Conservation (phyloP, 1,284 basidiomycete genomes). For the Thelephora terrestris region DNA sequence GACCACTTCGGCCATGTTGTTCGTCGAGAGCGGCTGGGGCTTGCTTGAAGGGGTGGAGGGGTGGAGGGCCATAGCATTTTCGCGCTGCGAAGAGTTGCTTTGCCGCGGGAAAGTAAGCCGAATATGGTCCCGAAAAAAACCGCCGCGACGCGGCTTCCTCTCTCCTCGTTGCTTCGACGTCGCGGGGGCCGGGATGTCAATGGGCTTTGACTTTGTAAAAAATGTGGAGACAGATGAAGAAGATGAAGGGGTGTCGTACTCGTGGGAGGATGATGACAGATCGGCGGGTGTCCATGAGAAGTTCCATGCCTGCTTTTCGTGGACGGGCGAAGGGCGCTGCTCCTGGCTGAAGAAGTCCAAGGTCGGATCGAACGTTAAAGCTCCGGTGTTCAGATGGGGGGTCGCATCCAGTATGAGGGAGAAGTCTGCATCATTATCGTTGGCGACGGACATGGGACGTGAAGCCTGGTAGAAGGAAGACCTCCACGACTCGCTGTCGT, state of each 20-base stretch:
- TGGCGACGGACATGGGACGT: not conserved
- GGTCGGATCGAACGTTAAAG: not conserved
- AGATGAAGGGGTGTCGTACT: not conserved
- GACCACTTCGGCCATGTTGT: not conserved
- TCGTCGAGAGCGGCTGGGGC: not conserved
- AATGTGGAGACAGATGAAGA: not conserved
- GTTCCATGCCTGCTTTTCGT: not conserved
- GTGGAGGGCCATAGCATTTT: not conserved
- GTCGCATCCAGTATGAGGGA: not conserved
- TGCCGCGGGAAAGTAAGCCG: not conserved
- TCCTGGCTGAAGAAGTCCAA: not conserved
- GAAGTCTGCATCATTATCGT: not conserved
- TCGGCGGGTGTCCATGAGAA: not conserved
- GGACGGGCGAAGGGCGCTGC: not conserved
- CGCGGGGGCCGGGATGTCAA: not conserved
- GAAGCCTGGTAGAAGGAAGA: not conserved
- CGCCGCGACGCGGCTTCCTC: not conserved
- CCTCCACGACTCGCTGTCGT: not conserved
- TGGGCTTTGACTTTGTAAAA: not conserved
- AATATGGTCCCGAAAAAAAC: slow-evolving; percentile 1
- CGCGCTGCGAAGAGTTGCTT: not conserved
- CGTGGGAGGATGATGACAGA: not conserved
- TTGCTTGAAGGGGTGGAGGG: not conserved
- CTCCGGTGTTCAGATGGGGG: not conserved
- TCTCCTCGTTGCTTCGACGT: not conserved